Evolutionary conservation across 331 rosid genomes (phyloP).

Genomic region (Erythrophleum ivorense): DNA sequence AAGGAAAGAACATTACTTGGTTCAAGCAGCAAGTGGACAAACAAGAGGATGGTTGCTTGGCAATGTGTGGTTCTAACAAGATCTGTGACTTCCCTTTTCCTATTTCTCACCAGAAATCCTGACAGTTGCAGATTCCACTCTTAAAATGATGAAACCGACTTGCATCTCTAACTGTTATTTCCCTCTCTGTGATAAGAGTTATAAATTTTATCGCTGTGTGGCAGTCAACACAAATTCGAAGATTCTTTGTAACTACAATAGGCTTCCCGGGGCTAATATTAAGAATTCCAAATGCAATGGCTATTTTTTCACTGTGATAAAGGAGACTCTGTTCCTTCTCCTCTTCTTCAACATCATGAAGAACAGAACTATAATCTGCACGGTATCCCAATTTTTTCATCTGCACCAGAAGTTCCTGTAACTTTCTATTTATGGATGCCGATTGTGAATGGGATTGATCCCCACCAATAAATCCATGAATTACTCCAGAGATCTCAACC

Average conservation of each 20-base stretch:
- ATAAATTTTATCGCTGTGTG: slow-evolving; percentile 66
- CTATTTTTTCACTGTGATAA: slow-evolving; percentile 69
- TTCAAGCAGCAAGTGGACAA: slow-evolving; percentile 31
- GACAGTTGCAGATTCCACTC: slow-evolving; percentile 64
- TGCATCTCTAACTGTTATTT: slow-evolving; percentile 64
- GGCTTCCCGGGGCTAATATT: slow-evolving; percentile 45
- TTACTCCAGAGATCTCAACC: slow-evolving; percentile 65
- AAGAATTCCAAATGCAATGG: slow-evolving; percentile 68
- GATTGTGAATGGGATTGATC: slow-evolving; percentile 72
- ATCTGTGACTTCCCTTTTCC: slow-evolving; percentile 25
- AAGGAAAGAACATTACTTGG: slow-evolving; percentile 33
- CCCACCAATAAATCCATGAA: slow-evolving; percentile 77
- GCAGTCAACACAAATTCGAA: slow-evolving; percentile 71
- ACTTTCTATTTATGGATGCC: slow-evolving; percentile 55
- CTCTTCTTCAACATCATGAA: slow-evolving; percentile 70
- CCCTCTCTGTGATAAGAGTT: slow-evolving; percentile 58
- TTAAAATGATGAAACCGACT: slow-evolving; percentile 76
- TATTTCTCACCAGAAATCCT: slow-evolving; percentile 65
- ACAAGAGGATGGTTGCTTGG: slow-evolving; percentile 31
- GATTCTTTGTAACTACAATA: slow-evolving; percentile 64
- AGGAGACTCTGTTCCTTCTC: slow-evolving; percentile 75
- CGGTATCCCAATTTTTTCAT: slow-evolving; percentile 67
- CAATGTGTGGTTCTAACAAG: slow-evolving; percentile 22
- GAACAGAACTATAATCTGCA: slow-evolving; percentile 63
- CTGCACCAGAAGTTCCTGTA: slow-evolving; percentile 63